Conservation (phyloP, 2,329 filamentous ascomycete species). For the Hawksworthiomyces lignivorus region DNA sequence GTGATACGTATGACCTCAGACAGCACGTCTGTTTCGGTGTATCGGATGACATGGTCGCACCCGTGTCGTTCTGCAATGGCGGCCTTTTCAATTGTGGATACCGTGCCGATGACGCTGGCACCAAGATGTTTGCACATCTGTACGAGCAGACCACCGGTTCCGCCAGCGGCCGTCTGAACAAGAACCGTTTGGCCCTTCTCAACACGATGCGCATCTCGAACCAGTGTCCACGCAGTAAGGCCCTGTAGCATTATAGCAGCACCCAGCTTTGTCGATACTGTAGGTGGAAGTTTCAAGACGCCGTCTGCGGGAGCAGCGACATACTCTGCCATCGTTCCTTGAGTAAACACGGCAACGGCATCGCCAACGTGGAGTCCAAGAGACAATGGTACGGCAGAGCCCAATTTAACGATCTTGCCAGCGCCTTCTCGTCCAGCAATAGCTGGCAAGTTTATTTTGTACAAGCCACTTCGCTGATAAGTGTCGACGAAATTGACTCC, state of each 20-base stretch:
- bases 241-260: conserved; percentile 70
- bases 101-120: conserved; percentile 73
- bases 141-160: conserved; percentile 67
- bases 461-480: conserved; percentile 27
- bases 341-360: conserved; percentile 55
- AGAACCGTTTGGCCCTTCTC: conserved; percentile 47
- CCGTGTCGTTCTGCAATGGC: conserved; percentile 62
- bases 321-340: conserved; percentile 49
- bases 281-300: conserved; percentile 56
- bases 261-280: conserved; percentile 52
- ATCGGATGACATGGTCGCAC: conserved; percentile 66
- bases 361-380: conserved; percentile 35
- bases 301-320: conserved; percentile 43
- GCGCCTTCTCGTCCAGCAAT: conserved; percentile 15
- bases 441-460: conserved; percentile 11
- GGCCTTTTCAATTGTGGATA: conserved; percentile 65
- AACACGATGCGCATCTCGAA: conserved; percentile 54
- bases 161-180: conserved; percentile 79
- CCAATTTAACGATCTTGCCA: conserved; percentile 14
- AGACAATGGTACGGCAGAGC: conserved; percentile 10
- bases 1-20: conserved; percentile 44
- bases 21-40: conserved; percentile 46
- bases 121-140: conserved; percentile 68
- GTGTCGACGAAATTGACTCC: conserved; percentile 87
- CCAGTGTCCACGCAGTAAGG: conserved; percentile 71